These are phyloP conservation scores for Peronosclerospora sorghi DNA, from an alignment of 352 stramenopile species.

Conservation along the genomic window DNA sequence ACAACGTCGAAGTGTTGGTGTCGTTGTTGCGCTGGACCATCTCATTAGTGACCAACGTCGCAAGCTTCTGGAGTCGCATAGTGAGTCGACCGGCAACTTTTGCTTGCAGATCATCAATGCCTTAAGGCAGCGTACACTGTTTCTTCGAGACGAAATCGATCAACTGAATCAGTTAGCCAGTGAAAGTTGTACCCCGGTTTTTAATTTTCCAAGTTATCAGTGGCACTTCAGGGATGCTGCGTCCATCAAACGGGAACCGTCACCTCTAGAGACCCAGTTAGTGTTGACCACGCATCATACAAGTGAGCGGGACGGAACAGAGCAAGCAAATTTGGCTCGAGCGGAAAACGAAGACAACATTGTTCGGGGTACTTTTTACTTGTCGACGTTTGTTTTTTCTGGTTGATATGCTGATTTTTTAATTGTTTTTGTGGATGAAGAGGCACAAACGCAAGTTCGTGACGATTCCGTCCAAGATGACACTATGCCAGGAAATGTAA, in stretches of 20 bases:
- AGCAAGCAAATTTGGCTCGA: constrained; percentile 1
- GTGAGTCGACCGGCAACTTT: constrained; percentile 24
- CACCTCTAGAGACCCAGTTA: constrained; percentile 2
- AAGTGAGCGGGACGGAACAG: neutral
- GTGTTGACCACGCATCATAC: neutral
- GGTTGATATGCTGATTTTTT: neutral
- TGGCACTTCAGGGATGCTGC: constrained; percentile 24
- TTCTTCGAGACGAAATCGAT: constrained; percentile 15
- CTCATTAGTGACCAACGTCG: constrained; percentile 22
- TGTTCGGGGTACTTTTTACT: constrained; percentile 4
- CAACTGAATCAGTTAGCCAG: constrained; percentile 22
- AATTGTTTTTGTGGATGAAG: constrained; percentile 6
- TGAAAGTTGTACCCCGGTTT: constrained; percentile 19
- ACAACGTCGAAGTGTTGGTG: constrained; percentile 20
- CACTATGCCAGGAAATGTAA: constrained; percentile 10
- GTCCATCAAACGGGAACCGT: constrained; percentile 22
- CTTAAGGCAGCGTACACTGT: constrained; percentile 12
- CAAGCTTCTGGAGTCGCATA: constrained; percentile 12
- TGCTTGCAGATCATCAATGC: constrained; percentile 27
- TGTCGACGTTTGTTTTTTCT: neutral
- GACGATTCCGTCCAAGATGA: constrained; percentile 4
- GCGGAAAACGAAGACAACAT: constrained; percentile 1
- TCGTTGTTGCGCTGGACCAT: constrained; percentile 18
- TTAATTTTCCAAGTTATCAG: constrained; percentile 28
- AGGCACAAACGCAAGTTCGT: neutral